These are phyloP conservation scores for Porodaedalea pini DNA, from an alignment of 1,284 basidiomycete species.

Conservation along the genomic window DNA sequence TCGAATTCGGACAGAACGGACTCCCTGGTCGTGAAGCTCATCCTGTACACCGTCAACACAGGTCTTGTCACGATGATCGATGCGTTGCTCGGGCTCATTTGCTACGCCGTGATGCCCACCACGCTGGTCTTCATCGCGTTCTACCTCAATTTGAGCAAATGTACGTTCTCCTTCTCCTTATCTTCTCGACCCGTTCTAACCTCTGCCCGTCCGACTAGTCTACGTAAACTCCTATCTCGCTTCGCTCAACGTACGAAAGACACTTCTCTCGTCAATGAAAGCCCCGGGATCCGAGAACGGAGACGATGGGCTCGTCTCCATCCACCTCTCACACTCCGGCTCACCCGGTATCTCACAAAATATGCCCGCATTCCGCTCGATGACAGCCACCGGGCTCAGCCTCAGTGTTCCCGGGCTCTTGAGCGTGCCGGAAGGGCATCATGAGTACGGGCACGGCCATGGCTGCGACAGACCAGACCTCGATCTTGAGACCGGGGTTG, in stretches of 20 bases:
- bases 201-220: conserved; percentile 27
- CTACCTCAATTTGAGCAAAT: conserved; percentile 37
- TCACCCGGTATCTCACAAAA: neutral
- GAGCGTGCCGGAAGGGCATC: neutral
- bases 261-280: conserved; percentile 23
- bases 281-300: neutral
- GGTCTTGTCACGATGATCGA: conserved; percentile 24
- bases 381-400: neutral
- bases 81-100: neutral
- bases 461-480: neutral
- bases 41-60: conserved; percentile 39
- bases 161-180: conserved; percentile 24
- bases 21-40: conserved; percentile 34
- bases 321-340: neutral
- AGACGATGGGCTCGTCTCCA: conserved; percentile 1
- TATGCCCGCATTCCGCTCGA: conserved; percentile 11
- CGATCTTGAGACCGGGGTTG: neutral
- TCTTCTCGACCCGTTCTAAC: neutral
- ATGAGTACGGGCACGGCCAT: neutral
- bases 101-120: conserved; percentile 35
- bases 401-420: neutral
- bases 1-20: conserved; percentile 31
- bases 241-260: conserved; percentile 36
- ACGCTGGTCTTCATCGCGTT: conserved; percentile 38
- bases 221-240: conserved; percentile 40